Percentiles rank a stretch among this genome's conserved stretches.
phyloP scores from a whole-genome alignment of 192 early-diverging fungal species.

The Kickxella alabastrina region DNA sequence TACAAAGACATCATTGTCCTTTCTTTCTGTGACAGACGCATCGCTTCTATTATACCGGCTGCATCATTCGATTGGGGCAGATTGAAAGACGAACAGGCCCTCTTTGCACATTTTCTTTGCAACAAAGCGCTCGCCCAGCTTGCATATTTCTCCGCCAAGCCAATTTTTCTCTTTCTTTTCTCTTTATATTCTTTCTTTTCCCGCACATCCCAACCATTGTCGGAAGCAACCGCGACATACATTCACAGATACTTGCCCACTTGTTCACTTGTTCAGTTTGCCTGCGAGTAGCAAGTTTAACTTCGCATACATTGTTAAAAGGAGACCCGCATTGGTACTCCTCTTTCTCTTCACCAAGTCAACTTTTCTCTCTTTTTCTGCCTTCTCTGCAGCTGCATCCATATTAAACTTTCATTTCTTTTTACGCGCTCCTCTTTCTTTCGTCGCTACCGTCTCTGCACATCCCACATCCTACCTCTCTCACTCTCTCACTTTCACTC shows the following conservation, averaged over 20 bases:
- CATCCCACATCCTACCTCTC: too few species aligned
- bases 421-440: not conserved
- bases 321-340: not conserved
- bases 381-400: too few species aligned
- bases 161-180: slow-evolving; percentile 6
- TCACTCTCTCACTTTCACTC: too few species aligned
- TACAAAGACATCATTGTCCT: not conserved
- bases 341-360: not conserved
- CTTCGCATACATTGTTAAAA: too few species aligned
- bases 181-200: slow-evolving; percentile 1
- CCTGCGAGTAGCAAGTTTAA: not conserved
- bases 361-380: not conserved
- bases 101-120: slow-evolving; percentile 10
- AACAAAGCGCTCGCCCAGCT: slow-evolving; percentile 6
- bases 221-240: not conserved
- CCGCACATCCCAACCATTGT: not conserved
- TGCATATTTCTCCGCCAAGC: not conserved
- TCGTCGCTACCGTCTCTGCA: not conserved
- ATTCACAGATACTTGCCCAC: too few species aligned
- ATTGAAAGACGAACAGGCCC: slow-evolving; percentile 6
- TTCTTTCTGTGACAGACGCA: slow-evolving; percentile 1
- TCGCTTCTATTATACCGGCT: not conserved
- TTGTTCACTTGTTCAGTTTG: not conserved
- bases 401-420: too few species aligned
- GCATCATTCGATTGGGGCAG: not conserved